Conservation (phyloP, 108 stramenopile species). For the Discostella stelligeroides region DNA sequence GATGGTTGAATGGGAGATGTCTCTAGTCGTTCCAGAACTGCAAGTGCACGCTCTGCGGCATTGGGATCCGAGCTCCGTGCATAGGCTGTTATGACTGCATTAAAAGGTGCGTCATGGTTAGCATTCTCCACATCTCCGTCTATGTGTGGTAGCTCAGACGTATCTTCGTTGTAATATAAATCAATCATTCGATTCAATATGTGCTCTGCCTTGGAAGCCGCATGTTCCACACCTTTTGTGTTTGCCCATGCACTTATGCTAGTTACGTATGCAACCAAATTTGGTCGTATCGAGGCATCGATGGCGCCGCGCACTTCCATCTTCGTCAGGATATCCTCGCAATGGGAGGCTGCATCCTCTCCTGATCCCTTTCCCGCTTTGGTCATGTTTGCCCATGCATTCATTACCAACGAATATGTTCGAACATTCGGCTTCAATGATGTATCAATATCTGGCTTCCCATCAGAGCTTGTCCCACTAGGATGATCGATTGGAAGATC, state of each 20-base stretch:
- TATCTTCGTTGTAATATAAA: conserved; percentile 29
- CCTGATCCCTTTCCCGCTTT: conserved; percentile 23
- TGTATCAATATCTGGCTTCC: conserved; percentile 21
- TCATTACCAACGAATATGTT: conserved; percentile 55
- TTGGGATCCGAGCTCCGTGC: conserved; percentile 37
- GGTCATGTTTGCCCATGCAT: conserved; percentile 56
- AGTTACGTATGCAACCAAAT: conserved; percentile 37
- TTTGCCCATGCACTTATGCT: conserved; percentile 40
- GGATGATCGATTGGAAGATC: conserved; percentile 31
- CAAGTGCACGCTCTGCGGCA: conserved; percentile 45
- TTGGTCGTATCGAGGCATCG: conserved; percentile 35
- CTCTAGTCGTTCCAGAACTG: conserved; percentile 42
- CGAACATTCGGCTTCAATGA: conserved; percentile 47
- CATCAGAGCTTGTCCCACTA: conserved; percentile 1
- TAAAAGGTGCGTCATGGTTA: conserved; percentile 57
- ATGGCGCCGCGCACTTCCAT: conserved; percentile 38
- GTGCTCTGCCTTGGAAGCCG: conserved; percentile 47
- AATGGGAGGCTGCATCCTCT: conserved; percentile 37
- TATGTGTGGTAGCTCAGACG: conserved; percentile 19
- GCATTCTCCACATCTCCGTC: conserved; percentile 40
- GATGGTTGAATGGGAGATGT: conserved; percentile 34
- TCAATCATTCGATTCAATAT: conserved; percentile 53
- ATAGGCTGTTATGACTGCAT: conserved; percentile 60
- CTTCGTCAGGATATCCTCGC: conserved; percentile 36
- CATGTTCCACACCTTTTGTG: conserved; percentile 14